A percentile compares a stretch with the other conserved stretches of the same genome.
Evolutionary conservation across 257 asterid genomes (phyloP).

Genomic region (Solanum pinnatisectum): DNA sequence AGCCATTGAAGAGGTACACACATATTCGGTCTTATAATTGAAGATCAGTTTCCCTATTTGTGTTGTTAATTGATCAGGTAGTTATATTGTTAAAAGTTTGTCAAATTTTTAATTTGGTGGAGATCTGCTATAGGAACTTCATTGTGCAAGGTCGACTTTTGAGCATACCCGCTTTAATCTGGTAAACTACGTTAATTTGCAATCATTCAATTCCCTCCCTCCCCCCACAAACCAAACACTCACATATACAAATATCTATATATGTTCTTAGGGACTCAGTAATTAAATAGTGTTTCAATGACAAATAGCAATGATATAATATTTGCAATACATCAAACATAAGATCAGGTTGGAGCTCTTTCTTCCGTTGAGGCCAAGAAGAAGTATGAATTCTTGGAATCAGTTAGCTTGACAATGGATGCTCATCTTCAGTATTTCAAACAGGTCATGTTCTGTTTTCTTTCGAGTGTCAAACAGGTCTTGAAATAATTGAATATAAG

Average conservation of each 20-base stretch:
- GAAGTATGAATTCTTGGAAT: slow-evolving; percentile 83
- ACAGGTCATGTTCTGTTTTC: slow-evolving; percentile 19
- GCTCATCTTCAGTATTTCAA: slow-evolving; percentile 83
- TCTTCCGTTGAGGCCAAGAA: slow-evolving; percentile 84
- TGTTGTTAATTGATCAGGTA: slow-evolving; percentile 31
- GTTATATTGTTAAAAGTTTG: slow-evolving; percentile 47
- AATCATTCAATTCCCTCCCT: background rate
- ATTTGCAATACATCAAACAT: background rate
- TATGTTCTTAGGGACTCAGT: background rate
- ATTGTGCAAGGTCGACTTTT: slow-evolving; percentile 69
- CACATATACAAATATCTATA: background rate
- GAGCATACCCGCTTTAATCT: slow-evolving; percentile 90
- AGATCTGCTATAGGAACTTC: slow-evolving; percentile 90
- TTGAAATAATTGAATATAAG: slow-evolving; percentile 1
- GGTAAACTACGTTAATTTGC: slow-evolving; percentile 29
- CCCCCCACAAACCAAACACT: background rate
- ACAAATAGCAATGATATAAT: background rate
- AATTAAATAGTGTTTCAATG: background rate
- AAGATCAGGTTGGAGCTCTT: slow-evolving; percentile 67
- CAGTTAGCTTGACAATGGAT: slow-evolving; percentile 78
- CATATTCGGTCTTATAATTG: slow-evolving; percentile 7
- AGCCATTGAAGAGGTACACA: slow-evolving; percentile 77
- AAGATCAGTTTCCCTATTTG: slow-evolving; percentile 2
- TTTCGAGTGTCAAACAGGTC: slow-evolving; percentile 13
- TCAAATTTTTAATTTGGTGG: slow-evolving; percentile 78